Evolutionary conservation across 139 green algal species (phyloP).

Genomic region (Medakamo hakoo): DNA sequence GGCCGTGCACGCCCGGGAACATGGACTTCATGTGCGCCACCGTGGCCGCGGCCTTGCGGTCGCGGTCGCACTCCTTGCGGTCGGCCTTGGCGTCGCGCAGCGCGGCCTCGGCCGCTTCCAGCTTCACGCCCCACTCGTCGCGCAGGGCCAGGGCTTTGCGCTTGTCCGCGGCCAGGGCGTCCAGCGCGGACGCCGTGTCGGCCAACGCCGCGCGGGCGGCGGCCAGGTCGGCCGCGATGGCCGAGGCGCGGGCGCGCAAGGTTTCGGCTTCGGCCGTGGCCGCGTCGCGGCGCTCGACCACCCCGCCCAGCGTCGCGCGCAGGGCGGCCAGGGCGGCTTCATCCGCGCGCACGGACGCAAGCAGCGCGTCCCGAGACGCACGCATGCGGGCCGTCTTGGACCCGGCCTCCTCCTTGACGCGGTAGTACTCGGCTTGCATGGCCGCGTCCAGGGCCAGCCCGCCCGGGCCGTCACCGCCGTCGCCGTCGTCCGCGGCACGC

Average conservation of each 20-base stretch:
- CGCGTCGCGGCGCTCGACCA: slow-evolving; percentile 21
- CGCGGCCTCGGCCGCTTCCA: slow-evolving; percentile 41
- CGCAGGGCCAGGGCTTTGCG: slow-evolving; percentile 4
- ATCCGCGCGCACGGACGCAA: slow-evolving; percentile 19
- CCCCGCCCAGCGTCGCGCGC: slow-evolving; percentile 13
- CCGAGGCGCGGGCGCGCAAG: not conserved
- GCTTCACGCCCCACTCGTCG: slow-evolving; percentile 28
- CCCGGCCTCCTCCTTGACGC: slow-evolving; percentile 29
- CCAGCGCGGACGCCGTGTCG: slow-evolving; percentile 11
- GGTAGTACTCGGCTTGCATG: slow-evolving; percentile 25
- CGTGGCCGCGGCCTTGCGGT: slow-evolving; percentile 34
- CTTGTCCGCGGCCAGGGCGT: slow-evolving; percentile 9
- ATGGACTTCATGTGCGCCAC: slow-evolving; percentile 47
- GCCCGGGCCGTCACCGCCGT: not conserved
- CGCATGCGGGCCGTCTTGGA: slow-evolving; percentile 23
- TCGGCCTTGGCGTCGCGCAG: slow-evolving; percentile 53
- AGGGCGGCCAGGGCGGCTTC: slow-evolving; percentile 22
- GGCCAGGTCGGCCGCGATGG: slow-evolving; percentile 5
- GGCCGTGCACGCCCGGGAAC: slow-evolving; percentile 63
- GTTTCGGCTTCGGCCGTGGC: slow-evolving; percentile 3
- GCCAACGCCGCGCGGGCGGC: slow-evolving; percentile 12
- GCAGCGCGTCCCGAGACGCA: slow-evolving; percentile 21
- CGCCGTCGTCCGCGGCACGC: not conserved
- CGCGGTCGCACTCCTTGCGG: slow-evolving; percentile 43
- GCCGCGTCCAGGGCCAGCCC: slow-evolving; percentile 9